phyloP scores from a whole-genome alignment of 805 yeast genomes.

The Metschnikowia sp. region DNA sequence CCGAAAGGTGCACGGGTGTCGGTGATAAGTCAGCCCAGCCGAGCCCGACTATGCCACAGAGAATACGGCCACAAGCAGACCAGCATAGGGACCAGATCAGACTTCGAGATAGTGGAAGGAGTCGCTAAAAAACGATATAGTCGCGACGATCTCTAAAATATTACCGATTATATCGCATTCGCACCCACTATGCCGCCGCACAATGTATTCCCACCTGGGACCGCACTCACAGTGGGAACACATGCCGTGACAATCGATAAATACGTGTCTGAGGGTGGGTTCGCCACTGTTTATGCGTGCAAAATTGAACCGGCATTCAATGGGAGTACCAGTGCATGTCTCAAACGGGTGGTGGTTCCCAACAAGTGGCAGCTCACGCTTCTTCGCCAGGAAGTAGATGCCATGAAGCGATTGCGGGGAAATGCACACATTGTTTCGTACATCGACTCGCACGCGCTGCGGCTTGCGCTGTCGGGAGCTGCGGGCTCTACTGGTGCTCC shows the following conservation, averaged over 20 bases:
- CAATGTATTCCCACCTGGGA: conserved; percentile 70
- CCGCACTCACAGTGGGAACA: conserved; percentile 76
- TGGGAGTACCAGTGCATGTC: conserved; percentile 62
- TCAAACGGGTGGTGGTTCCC: conserved; percentile 94
- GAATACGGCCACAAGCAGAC: too few species aligned
- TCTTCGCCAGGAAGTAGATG: conserved; percentile 92
- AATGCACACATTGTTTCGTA: conserved; percentile 80
- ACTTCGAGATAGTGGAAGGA: too few species aligned
- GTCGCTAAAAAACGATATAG: too few species aligned
- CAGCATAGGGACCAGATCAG: too few species aligned
- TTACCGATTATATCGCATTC: too few species aligned
- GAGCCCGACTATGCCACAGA: too few species aligned
- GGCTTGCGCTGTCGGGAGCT: conserved; percentile 35
- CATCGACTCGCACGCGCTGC: conserved; percentile 92
- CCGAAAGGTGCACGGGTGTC: too few species aligned
- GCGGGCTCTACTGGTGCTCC: conserved; percentile 3
- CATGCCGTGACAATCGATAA: conserved; percentile 66
- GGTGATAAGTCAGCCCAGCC: too few species aligned
- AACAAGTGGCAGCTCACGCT: conserved; percentile 79
- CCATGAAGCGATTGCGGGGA: conserved; percentile 86
- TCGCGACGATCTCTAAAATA: too few species aligned
- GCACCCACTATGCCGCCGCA: conserved; percentile 42
- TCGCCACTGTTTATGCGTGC: conserved; percentile 90
- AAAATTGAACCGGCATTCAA: conserved; percentile 59
- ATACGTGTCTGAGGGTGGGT: conserved; percentile 87